phyloP scores from a whole-genome alignment of 345 rosid genomes.

The Microthlaspi erraticum region DNA sequence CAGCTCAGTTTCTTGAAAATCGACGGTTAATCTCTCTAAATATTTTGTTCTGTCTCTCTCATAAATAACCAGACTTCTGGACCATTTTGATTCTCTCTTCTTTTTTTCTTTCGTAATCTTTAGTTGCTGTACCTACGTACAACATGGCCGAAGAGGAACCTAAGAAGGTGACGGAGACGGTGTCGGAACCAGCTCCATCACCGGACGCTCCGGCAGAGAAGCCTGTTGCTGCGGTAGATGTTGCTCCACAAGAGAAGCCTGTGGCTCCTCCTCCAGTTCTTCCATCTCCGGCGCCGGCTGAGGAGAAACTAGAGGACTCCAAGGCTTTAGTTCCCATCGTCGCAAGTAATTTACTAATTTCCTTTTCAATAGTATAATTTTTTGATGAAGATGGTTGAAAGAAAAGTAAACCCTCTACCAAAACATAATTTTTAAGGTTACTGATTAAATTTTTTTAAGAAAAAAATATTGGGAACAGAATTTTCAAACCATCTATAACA shows the following conservation, averaged over 20 bases:
- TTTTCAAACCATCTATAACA: neutral
- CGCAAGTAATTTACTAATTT: constrained; percentile 33
- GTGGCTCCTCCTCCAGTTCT: constrained; percentile 31
- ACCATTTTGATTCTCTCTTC: constrained; percentile 35
- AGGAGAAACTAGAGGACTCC: constrained; percentile 39
- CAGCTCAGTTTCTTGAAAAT: constrained; percentile 34
- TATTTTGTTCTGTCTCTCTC: neutral
- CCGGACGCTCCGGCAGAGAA: constrained; percentile 25
- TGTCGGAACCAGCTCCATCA: constrained; percentile 31
- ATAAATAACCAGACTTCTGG: constrained; percentile 11
- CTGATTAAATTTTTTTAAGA: too few relatives aligned
- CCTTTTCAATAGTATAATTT: neutral
- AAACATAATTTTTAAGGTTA: too few relatives aligned
- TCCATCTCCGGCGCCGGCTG: constrained; percentile 32
- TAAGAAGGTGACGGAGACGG: constrained; percentile 36
- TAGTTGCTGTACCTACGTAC: constrained; percentile 22
- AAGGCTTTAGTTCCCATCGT: constrained; percentile 35
- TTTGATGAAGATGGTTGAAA: neutral
- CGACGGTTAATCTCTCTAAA: constrained; percentile 26
- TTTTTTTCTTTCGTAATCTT: constrained; percentile 20
- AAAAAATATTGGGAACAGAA: neutral
- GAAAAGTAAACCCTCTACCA: neutral
- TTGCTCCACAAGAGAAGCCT: constrained; percentile 34
- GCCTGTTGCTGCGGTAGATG: constrained; percentile 16
- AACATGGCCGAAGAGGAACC: constrained; percentile 38